phyloP scores from a whole-genome alignment of 805 yeast genomes.

The Yarrowia alimentaria region DNA sequence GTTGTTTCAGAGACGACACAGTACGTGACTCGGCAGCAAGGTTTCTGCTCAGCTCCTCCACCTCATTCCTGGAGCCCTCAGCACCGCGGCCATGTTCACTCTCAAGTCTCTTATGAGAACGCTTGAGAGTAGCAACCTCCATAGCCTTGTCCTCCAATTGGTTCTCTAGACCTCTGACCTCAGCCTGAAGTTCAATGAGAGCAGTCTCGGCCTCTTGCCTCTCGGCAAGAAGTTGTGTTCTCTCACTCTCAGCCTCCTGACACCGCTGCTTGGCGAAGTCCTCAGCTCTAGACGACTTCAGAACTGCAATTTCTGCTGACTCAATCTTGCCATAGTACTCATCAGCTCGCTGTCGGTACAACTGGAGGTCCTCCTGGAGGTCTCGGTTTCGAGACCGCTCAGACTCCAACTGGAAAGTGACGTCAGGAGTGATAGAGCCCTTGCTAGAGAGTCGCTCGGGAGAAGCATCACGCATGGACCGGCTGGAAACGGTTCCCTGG shows the following conservation, averaged over 20 bases:
- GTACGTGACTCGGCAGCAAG: constrained; percentile 12
- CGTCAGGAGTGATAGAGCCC: constrained; percentile 33
- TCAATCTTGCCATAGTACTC: constrained; percentile 71
- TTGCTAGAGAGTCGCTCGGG: constrained; percentile 10
- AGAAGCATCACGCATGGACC: background rate
- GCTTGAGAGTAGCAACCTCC: constrained; percentile 38
- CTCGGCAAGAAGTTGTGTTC: constrained; percentile 53
- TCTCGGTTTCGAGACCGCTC: constrained; percentile 56
- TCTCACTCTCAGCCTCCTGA: constrained; percentile 48
- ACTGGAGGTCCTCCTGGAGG: constrained; percentile 52
- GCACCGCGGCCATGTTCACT: constrained; percentile 1
- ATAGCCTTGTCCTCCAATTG: constrained; percentile 56
- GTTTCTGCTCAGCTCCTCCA: constrained; percentile 36
- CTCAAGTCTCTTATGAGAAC: constrained; percentile 11
- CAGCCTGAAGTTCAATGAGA: constrained; percentile 52
- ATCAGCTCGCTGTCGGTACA: constrained; percentile 71
- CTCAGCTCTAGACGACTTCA: constrained; percentile 62
- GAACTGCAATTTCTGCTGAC: constrained; percentile 70
- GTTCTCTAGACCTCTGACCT: constrained; percentile 54
- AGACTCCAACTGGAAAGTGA: constrained; percentile 58
- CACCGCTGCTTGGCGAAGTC: constrained; percentile 52
- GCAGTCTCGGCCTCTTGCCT: constrained; percentile 51
- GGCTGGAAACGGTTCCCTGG: no score
- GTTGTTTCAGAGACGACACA: background rate
- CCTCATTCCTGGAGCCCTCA: constrained; percentile 7